Evolutionary conservation across 345 rosid species (phyloP), one percentile per base, ranked within the genome.

Genomic region (Linum trigynum): DNA sequence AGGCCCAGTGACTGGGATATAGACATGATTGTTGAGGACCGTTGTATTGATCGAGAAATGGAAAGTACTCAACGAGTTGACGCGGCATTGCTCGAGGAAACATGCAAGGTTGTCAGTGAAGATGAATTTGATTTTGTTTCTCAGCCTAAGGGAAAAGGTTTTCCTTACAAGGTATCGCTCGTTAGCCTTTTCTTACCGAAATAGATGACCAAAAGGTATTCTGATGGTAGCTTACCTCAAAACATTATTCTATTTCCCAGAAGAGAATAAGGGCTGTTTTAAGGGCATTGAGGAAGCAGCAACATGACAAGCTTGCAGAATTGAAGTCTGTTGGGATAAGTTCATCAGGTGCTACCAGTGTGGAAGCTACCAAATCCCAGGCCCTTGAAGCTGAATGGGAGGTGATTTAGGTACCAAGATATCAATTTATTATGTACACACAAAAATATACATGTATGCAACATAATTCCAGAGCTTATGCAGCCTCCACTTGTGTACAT

Each of bases 311-410:
- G 67, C 91, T 86, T 67, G 87, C 92, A 4, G 64, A 75, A 59
- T 48, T 57, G 69, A 73, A 61, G 68, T 38, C 17, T 15, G 35
- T 39, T 23, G 63, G 40, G 59, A 69, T 16, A n/a, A 69, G 69
- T 69, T 69, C 36, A 62, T 69, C 74, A 71, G 71, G 45, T 65
- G 72, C 35, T 68, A 48, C 17, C 42, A 61, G 5, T 68, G 76
- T 50, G 61, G 80, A 69, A 43, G 55, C 6, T 2, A 71, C 32
- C 53, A 62, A 67, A 59, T 67, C 81, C 58, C 57, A 71, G 55
- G 12, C 41, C 36, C 65, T 69, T 60, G 96, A 91, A 71, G 77
- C 84, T 7, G 97, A 86, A 63, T 88, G 97, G 97, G 96, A 91
- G 86, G 80, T 91, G 71, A 83, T 91, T 11, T 81, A 73, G 76